Percentiles rank a stretch among this genome's conserved stretches.
phyloP scores from a whole-genome alignment of 1,284 basidiomycete species.

The Nidula niveotomentosa region DNA sequence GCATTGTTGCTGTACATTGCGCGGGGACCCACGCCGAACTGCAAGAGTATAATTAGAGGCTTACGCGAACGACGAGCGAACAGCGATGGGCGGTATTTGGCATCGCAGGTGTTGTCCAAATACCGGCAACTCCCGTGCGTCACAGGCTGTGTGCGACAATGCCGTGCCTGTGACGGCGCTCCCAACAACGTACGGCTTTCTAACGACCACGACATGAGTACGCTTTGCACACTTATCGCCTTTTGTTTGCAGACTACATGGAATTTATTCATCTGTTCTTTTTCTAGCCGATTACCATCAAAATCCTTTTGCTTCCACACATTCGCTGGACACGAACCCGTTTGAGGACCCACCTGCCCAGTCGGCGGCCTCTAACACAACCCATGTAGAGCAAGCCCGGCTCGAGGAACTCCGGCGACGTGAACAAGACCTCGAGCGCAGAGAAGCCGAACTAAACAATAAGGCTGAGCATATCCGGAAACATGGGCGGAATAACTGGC shows the following conservation, averaged over 20 bases:
- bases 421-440: constrained; percentile 77
- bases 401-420: constrained; percentile 68
- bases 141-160: neutral
- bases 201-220: constrained; percentile 26
- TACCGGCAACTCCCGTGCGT: constrained; percentile 12
- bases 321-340: constrained; percentile 80
- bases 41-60: too few species aligned
- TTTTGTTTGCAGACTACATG: neutral
- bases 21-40: too few species aligned
- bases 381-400: constrained; percentile 33
- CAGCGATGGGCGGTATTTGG: constrained; percentile 6
- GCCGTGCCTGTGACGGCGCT: neutral
- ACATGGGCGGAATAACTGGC: constrained; percentile 90
- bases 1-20: too few species aligned
- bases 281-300: constrained; percentile 43
- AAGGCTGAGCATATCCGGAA: constrained; percentile 73
- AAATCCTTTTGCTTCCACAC: constrained; percentile 82
- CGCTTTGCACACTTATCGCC: constrained; percentile 7
- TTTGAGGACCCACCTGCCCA: constrained; percentile 71
- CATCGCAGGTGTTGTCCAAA: constrained; percentile 11
- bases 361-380: constrained; percentile 22
- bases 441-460: constrained; percentile 70
- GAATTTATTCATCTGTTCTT: constrained; percentile 8
- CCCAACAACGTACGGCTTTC: neutral
- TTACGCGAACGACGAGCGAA: too few species aligned